Evolutionary conservation across 1,284 basidiomycete species (phyloP).

Genomic region (Paramarasmius palmivorus): DNA sequence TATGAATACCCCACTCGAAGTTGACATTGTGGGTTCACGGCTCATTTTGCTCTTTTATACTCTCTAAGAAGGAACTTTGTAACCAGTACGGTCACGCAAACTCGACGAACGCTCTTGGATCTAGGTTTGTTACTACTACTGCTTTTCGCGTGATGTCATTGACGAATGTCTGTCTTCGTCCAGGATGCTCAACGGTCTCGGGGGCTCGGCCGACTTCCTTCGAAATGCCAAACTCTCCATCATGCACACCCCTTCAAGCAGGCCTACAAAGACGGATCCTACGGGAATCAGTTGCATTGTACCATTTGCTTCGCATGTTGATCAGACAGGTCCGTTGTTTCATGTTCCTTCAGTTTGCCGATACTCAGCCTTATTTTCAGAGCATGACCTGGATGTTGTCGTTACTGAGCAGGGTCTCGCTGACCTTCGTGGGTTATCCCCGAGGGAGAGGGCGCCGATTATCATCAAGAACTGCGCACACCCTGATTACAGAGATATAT

Average conservation of each 20-base stretch:
- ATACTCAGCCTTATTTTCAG: conserved; percentile 19
- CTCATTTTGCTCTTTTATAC: background rate
- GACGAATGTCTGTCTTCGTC: too few relatives aligned
- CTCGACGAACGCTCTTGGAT: conserved; percentile 47
- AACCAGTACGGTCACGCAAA: conserved; percentile 55
- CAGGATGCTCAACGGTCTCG: conserved; percentile 54
- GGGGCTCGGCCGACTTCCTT: conserved; percentile 51
- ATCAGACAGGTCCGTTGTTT: conserved; percentile 42
- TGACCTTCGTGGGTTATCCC: conserved; percentile 48
- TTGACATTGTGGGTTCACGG: conserved; percentile 39
- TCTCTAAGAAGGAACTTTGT: background rate
- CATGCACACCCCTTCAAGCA: conserved; percentile 53
- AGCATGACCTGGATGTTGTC: conserved; percentile 47
- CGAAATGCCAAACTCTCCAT: conserved; percentile 52
- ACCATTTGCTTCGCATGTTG: conserved; percentile 49
- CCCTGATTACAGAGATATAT: conserved; percentile 45
- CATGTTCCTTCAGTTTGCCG: background rate
- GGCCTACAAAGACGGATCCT: conserved; percentile 47
- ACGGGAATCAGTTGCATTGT: conserved; percentile 54
- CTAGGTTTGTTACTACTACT: conserved; percentile 20
- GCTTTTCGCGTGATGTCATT: too few relatives aligned
- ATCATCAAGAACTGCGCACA: conserved; percentile 55
- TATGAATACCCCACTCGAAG: conserved; percentile 55
- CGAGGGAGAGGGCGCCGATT: conserved; percentile 47
- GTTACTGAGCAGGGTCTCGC: conserved; percentile 52